A percentile compares a stretch with the other conserved stretches of the same genome.
phyloP scores from a whole-genome alignment of 768 basidiomycete species.

The Dioszegia hungarica region DNA sequence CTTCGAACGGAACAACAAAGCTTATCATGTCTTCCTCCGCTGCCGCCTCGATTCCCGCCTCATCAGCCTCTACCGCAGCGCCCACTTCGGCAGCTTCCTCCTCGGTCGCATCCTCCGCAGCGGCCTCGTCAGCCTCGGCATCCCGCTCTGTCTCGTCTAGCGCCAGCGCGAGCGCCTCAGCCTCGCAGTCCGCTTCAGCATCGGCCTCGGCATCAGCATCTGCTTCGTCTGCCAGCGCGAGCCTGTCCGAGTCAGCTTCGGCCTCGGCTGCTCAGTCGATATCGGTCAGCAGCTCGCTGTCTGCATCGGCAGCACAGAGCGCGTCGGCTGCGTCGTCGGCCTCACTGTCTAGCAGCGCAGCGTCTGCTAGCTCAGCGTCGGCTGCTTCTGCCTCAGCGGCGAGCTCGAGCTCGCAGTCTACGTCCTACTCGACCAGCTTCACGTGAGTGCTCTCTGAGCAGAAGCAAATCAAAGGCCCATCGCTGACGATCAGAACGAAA shows the following conservation, averaged over 20 bases:
- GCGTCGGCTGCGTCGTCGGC: conserved; percentile 1
- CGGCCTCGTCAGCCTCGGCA: conserved; percentile 2
- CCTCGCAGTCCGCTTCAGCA: conserved; percentile 8
- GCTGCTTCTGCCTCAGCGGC: neutral
- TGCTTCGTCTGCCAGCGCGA: neutral
- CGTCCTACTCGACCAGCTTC: conserved; percentile 9
- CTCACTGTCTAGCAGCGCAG: neutral
- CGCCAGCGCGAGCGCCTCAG: conserved; percentile 6
- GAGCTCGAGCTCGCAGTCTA: neutral
- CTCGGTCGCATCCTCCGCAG: conserved; percentile 1
- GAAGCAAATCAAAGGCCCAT: neutral
- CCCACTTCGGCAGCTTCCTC: neutral
- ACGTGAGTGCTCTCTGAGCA: conserved; percentile 2
- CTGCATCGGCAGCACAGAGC: conserved; percentile 3
- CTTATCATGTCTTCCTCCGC: conserved; percentile 10
- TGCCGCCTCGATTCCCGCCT: conserved; percentile 2
- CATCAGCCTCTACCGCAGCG: neutral
- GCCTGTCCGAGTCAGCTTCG: neutral
- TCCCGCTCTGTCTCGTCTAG: conserved; percentile 7
- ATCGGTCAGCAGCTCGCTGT: conserved; percentile 6
- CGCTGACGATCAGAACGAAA: conserved; percentile 2
- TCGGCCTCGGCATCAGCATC: conserved; percentile 11
- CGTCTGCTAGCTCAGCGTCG: conserved; percentile 5
- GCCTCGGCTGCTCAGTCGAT: conserved; percentile 7
- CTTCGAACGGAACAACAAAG: neutral